These are phyloP conservation scores for Candida nonsorbophila DNA, from an alignment of 805 yeast genomes.

Conservation along the genomic window DNA sequence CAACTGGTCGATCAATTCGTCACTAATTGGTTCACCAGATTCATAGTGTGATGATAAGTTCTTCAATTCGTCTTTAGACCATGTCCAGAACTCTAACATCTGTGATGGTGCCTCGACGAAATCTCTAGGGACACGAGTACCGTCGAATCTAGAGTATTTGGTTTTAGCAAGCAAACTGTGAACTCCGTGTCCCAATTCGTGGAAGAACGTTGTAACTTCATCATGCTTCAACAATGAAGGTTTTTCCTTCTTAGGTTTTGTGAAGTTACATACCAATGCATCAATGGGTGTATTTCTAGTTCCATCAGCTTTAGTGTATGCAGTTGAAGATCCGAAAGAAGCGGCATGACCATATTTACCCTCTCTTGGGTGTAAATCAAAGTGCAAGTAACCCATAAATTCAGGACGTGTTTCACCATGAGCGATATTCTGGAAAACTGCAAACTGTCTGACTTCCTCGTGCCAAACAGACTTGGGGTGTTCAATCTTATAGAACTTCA, in stretches of 20 bases:
- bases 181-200: slow-evolving; percentile 86
- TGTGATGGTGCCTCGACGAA: slow-evolving; percentile 92
- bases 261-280: slow-evolving; percentile 79
- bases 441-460: slow-evolving; percentile 67
- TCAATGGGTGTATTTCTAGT: slow-evolving; percentile 61
- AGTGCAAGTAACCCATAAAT: slow-evolving; percentile 74
- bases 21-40: slow-evolving; percentile 53
- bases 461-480: slow-evolving; percentile 58
- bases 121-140: slow-evolving; percentile 76
- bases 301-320: slow-evolving; percentile 44
- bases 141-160: slow-evolving; percentile 62
- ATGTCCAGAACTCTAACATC: slow-evolving; percentile 84
- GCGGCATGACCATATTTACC: slow-evolving; percentile 92
- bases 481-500: slow-evolving; percentile 56
- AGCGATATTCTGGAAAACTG: slow-evolving; percentile 60
- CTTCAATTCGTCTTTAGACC: slow-evolving; percentile 61
- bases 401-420: slow-evolving; percentile 33
- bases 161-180: slow-evolving; percentile 72
- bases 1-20: slow-evolving; percentile 52
- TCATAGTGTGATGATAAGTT: slow-evolving; percentile 62
- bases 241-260: slow-evolving; percentile 62
- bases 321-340: slow-evolving; percentile 62
- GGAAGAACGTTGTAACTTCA: slow-evolving; percentile 82
- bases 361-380: slow-evolving; percentile 80
- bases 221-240: slow-evolving; percentile 73